Percentiles rank a stretch among this genome's conserved stretches.
These are phyloP conservation scores for Xylaria sp. DNA, from an alignment of 2,329 filamentous ascomycete genomes.

Conservation along the genomic window DNA sequence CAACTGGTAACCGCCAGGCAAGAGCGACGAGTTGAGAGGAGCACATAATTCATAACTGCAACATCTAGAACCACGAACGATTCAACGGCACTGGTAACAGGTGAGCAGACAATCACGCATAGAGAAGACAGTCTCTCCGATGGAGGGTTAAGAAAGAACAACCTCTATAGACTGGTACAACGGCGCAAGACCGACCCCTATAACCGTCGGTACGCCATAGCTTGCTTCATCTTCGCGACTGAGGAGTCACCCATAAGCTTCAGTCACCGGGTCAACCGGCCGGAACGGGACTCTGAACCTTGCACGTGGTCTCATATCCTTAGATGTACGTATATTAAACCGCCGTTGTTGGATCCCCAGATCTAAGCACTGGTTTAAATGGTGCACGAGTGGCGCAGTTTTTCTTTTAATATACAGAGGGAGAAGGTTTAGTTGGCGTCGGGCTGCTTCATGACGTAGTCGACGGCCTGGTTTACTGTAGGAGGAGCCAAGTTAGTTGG, in stretches of 20 bases:
- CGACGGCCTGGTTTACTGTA: slow-evolving; percentile 85
- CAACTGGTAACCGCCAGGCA: not conserved
- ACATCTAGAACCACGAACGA: not conserved
- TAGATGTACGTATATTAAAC: slow-evolving; percentile 10
- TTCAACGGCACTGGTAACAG: not conserved
- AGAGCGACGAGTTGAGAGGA: not conserved
- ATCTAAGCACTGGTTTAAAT: slow-evolving; percentile 16
- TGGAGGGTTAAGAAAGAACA: slow-evolving; percentile 16
- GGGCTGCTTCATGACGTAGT: slow-evolving; percentile 89
- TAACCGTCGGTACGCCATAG: slow-evolving; percentile 8
- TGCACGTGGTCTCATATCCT: slow-evolving; percentile 12
- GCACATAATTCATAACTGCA: not conserved
- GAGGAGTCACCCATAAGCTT: not conserved
- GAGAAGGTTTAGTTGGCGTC: slow-evolving; percentile 61
- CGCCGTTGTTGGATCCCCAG: slow-evolving; percentile 12
- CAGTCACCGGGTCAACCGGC: not conserved
- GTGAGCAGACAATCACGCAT: not conserved
- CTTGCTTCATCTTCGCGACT: slow-evolving; percentile 6
- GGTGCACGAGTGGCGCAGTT: slow-evolving; percentile 25
- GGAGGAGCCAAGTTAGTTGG: slow-evolving; percentile 17
- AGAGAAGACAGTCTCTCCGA: not conserved
- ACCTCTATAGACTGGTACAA: slow-evolving; percentile 34
- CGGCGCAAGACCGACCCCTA: slow-evolving; percentile 16
- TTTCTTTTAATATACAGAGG: slow-evolving; percentile 29
- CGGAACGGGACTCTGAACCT: slow-evolving; percentile 5